Percentiles rank a stretch among this genome's conserved stretches.
Conservation (phyloP, 1,284 basidiomycete species). For the Caloboletus firmus region DNA sequence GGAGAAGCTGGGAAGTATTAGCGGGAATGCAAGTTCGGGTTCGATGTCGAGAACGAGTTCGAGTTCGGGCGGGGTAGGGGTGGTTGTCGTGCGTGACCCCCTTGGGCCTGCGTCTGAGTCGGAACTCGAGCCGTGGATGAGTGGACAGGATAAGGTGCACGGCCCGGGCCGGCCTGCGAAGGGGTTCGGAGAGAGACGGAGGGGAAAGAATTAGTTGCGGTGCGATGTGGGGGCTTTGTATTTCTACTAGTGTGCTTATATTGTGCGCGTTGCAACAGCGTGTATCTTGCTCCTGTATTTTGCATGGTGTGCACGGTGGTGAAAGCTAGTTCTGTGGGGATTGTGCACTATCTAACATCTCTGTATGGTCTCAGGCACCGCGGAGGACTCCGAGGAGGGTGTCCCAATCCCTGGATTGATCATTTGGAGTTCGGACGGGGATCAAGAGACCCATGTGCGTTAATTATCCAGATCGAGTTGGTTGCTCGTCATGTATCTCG, state of each 20-base stretch:
- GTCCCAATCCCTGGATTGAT: neutral
- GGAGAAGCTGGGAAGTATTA: neutral
- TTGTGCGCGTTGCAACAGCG: neutral
- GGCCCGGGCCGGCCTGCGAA: constrained; percentile 9
- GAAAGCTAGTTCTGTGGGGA: neutral
- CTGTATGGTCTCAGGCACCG: constrained; percentile 2
- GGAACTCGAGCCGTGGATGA: neutral
- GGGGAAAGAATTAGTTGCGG: constrained; percentile 17
- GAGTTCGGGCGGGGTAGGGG: constrained; percentile 1
- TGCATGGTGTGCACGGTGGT: neutral
- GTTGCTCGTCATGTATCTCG: neutral
- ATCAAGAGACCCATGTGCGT: constrained; percentile 3
- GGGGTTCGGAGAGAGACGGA: constrained; percentile 29
- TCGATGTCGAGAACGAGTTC: neutral
- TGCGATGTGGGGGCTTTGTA: too few species aligned
- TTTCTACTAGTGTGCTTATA: neutral
- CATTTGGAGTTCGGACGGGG: constrained; percentile 2
- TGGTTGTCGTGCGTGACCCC: constrained; percentile 25
- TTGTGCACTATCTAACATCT: neutral
- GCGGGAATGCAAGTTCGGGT: neutral
- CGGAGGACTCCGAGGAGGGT: neutral
- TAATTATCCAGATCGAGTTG: neutral
- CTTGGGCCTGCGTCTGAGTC: constrained; percentile 23
- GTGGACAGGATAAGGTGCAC: neutral
- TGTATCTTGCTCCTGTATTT: neutral